A percentile compares a stretch with the other conserved stretches of the same genome.
phyloP scores from a whole-genome alignment of 1,284 basidiomycete species.

The Binderoboletus segoi region DNA sequence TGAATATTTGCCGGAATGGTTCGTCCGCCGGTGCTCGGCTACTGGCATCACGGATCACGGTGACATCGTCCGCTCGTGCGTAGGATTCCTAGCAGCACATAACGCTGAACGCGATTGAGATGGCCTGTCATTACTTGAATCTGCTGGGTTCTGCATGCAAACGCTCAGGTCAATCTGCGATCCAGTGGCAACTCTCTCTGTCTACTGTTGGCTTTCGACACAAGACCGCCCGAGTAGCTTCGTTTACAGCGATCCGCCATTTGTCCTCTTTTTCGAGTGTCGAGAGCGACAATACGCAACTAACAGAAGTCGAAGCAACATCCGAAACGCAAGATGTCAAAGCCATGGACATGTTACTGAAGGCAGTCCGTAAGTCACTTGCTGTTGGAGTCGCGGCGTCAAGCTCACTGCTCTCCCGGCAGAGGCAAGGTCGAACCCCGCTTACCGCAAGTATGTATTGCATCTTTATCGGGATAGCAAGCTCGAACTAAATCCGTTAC shows the following conservation, averaged over 20 bases:
- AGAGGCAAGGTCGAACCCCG: constrained; percentile 59
- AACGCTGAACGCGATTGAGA: too few species aligned
- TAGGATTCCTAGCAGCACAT: too few species aligned
- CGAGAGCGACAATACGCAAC: neutral
- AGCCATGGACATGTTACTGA: constrained; percentile 59
- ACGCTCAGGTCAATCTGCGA: too few species aligned
- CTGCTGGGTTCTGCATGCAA: too few species aligned
- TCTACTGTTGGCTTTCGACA: neutral
- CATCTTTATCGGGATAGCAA: neutral
- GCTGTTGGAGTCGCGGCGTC: neutral
- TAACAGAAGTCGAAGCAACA: constrained; percentile 29
- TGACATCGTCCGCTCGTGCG: too few species aligned
- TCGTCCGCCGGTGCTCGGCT: too few species aligned
- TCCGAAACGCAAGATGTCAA: constrained; percentile 62
- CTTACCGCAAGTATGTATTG: constrained; percentile 52
- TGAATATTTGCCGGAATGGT: too few species aligned
- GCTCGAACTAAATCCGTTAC: constrained; percentile 9
- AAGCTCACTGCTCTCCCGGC: neutral
- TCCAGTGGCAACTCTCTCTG: neutral
- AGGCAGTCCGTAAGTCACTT: constrained; percentile 54
- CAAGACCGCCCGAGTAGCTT: neutral
- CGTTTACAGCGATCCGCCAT: neutral
- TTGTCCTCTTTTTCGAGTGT: constrained; percentile 5
- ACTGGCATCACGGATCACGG: too few species aligned
- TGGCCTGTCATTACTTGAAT: too few species aligned